These are phyloP conservation scores for Aspergillus kassunensis DNA, from an alignment of 495 filamentous ascomycete species.

Conservation along the genomic window DNA sequence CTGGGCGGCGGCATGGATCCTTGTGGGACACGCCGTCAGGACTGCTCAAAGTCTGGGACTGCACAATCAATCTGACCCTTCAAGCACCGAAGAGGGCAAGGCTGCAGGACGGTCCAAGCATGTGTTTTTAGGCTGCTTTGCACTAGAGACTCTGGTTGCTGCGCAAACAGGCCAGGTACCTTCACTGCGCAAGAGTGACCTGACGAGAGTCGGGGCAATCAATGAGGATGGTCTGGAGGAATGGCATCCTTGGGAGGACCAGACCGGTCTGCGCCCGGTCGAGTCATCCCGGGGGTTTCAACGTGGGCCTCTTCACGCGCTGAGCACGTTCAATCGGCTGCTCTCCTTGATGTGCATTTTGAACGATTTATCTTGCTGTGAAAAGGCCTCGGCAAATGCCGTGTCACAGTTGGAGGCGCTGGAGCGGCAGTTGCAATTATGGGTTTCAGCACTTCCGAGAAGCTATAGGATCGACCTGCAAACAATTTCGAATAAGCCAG, in stretches of 20 bases:
- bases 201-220: conserved; percentile 40
- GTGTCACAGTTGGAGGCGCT: conserved; percentile 31
- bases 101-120: conserved; percentile 38
- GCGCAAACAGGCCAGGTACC: conserved; percentile 47
- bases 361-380: conserved; percentile 35
- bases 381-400: conserved; percentile 24
- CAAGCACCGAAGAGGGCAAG: conserved; percentile 20
- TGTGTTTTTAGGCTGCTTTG: conserved; percentile 58
- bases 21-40: conserved; percentile 58
- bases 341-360: conserved; percentile 43
- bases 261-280: conserved; percentile 28
- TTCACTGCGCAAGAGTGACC: conserved; percentile 47
- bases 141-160: conserved; percentile 61
- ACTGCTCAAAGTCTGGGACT: conserved; percentile 47
- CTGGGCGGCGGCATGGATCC: conserved; percentile 52
- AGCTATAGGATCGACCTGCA: conserved; percentile 35
- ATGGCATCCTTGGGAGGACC: conserved; percentile 65
- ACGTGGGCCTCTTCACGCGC: conserved; percentile 49
- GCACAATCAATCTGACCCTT: conserved; percentile 19
- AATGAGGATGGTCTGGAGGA: conserved; percentile 65
- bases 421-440: conserved; percentile 35
- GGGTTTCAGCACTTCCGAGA: conserved; percentile 31
- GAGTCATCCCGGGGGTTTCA: conserved; percentile 36
- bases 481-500: conserved; percentile 20
- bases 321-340: conserved; percentile 60